Evolutionary conservation across 345 rosid species (phyloP).

Genomic region (Gossypium sturtianum): DNA sequence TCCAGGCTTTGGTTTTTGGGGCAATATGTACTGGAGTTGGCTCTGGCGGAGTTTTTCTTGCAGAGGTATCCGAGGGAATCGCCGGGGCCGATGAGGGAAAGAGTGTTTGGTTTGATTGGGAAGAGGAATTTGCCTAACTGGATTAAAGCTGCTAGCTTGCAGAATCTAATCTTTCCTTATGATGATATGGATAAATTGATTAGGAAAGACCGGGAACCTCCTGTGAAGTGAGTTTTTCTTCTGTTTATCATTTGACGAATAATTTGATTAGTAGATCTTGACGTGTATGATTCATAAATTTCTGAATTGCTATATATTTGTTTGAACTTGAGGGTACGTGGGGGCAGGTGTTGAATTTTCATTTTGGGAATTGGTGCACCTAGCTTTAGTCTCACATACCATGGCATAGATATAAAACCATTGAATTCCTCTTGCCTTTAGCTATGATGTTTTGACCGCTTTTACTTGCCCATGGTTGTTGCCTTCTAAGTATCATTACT

Average conservation of each 20-base stretch:
- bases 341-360: background rate
- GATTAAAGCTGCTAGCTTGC: constrained; percentile 86
- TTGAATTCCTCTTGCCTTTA: background rate
- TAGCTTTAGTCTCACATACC: background rate
- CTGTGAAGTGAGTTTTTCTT: constrained; percentile 68
- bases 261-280: background rate
- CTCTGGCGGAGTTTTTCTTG: constrained; percentile 67
- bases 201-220: constrained; percentile 76
- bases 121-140: constrained; percentile 81
- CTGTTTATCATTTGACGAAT: background rate
- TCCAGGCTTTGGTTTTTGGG: constrained; percentile 80
- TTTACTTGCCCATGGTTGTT: background rate
- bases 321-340: background rate
- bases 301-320: background rate
- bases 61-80: constrained; percentile 93
- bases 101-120: constrained; percentile 87
- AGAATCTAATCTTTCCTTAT: constrained; percentile 81
- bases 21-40: constrained; percentile 90
- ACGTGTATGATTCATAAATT: background rate
- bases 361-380: background rate
- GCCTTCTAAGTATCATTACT: background rate
- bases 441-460: background rate
- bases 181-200: constrained; percentile 79
- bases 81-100: constrained; percentile 89
- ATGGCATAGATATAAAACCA: background rate